Evolutionary conservation across 441 rosid species (phyloP).

Genomic region (Jatropha multifida): DNA sequence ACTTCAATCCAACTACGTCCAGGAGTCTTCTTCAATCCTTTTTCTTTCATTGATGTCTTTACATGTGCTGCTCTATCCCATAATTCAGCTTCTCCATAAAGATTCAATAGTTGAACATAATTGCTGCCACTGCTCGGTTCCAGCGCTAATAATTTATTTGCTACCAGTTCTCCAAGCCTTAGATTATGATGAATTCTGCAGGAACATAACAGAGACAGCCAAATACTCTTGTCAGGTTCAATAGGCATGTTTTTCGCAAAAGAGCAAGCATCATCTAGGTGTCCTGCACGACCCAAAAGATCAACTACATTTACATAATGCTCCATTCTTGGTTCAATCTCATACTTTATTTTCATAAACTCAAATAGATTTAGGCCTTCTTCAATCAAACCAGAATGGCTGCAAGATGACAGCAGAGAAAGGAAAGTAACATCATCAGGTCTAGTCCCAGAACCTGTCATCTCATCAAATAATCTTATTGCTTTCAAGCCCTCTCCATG

Average conservation of each 20-base stretch:
- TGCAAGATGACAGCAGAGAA: conserved; percentile 71
- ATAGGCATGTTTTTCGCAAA: conserved; percentile 53
- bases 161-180: conserved; percentile 65
- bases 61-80: conserved; percentile 56
- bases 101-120: conserved; percentile 60
- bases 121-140: conserved; percentile 61
- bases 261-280: conserved; percentile 53
- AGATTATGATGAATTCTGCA: conserved; percentile 51
- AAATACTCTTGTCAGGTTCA: conserved; percentile 55
- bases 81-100: conserved; percentile 63
- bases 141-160: conserved; percentile 42
- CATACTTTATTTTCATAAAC: conserved; percentile 49
- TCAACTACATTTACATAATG: conserved; percentile 72
- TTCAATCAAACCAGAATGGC: conserved; percentile 67
- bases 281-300: conserved; percentile 75
- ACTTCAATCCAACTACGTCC: conserved; percentile 83
- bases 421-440: conserved; percentile 74
- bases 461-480: conserved; percentile 48
- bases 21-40: conserved; percentile 63
- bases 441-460: conserved; percentile 46
- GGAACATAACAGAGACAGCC: conserved; percentile 70
- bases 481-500: conserved; percentile 60
- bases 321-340: conserved; percentile 56
- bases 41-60: conserved; percentile 57
- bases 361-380: conserved; percentile 56